These are phyloP conservation scores for Huntiella abstrusa DNA, from an alignment of 2,329 filamentous ascomycete species.

Conservation along the genomic window DNA sequence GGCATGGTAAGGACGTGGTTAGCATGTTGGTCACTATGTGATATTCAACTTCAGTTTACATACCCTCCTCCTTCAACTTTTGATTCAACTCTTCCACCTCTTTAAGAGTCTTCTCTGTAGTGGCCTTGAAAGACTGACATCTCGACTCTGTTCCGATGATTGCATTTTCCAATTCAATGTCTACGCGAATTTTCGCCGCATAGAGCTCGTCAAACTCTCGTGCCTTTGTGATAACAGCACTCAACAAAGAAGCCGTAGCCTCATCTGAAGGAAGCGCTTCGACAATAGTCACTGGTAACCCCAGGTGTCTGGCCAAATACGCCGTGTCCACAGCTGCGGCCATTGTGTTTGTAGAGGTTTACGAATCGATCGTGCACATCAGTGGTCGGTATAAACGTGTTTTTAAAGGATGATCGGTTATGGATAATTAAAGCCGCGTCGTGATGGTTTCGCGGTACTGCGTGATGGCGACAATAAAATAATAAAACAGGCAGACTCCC, in stretches of 20 bases:
- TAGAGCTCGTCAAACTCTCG: conserved; percentile 66
- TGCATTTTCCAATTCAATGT: conserved; percentile 85
- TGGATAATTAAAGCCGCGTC: too few species aligned
- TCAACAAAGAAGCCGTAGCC: conserved; percentile 58
- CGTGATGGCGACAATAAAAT: too few species aligned
- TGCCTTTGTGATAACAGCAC: conserved; percentile 57
- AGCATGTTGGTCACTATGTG: neutral
- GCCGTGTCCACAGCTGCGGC: conserved; percentile 41
- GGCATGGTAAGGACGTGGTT: neutral
- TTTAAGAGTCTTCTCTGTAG: conserved; percentile 64
- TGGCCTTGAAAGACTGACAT: conserved; percentile 61
- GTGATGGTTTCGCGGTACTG: too few species aligned
- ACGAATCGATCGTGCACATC: too few species aligned
- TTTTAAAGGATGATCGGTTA: too few species aligned
- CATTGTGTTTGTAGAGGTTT: conserved; percentile 20
- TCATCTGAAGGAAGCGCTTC: conserved; percentile 43
- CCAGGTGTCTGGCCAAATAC: conserved; percentile 55
- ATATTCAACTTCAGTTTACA: conserved; percentile 12
- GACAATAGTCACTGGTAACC: conserved; percentile 46
- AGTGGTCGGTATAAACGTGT: too few species aligned
- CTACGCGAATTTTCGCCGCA: conserved; percentile 70
- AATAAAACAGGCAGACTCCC: too few species aligned
- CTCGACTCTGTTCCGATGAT: conserved; percentile 70
- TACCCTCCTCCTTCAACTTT: conserved; percentile 71
- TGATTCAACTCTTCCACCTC: conserved; percentile 67